Conservation (phyloP, 2,329 filamentous ascomycete species). For the Onygenales sp. region DNA sequence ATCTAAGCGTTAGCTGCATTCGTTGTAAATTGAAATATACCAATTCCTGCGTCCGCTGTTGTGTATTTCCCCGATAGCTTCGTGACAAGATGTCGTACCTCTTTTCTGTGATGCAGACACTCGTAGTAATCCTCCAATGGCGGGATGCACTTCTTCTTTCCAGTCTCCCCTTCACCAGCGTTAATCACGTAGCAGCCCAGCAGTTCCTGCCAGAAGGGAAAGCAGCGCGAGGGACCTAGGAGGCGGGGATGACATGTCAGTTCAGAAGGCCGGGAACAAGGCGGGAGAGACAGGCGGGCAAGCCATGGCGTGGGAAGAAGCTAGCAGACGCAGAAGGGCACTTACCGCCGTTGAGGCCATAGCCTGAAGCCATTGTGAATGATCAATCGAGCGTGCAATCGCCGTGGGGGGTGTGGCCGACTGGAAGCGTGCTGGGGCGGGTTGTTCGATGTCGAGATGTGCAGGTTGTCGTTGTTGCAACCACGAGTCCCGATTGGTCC, state of each 20-base stretch:
- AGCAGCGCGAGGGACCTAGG: slow-evolving; percentile 69
- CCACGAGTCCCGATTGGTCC: slow-evolving; percentile 7
- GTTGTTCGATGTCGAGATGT: not conserved
- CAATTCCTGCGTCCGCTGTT: not conserved
- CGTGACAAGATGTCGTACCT: slow-evolving; percentile 51
- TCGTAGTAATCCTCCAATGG: slow-evolving; percentile 96
- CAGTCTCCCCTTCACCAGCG: slow-evolving; percentile 66
- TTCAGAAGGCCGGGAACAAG: slow-evolving; percentile 10
- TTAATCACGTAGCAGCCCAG: slow-evolving; percentile 98
- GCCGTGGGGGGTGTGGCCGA: not conserved
- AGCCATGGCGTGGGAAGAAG: too few relatives aligned
- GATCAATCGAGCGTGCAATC: not conserved
- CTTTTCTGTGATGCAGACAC: slow-evolving; percentile 97
- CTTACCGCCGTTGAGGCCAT: slow-evolving; percentile 46
- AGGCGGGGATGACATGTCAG: slow-evolving; percentile 9
- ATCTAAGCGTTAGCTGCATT: slow-evolving; percentile 1
- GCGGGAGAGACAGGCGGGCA: too few relatives aligned
- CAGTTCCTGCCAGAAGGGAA: slow-evolving; percentile 99
- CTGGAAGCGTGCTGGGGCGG: not conserved
- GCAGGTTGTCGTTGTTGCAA: not conserved
- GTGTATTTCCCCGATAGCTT: not conserved
- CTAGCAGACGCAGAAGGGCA: slow-evolving; percentile 7
- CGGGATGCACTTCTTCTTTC: slow-evolving; percentile 78
- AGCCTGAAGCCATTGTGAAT: slow-evolving; percentile 40
- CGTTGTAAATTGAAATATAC: not conserved